Evolutionary conservation across 345 rosid species (phyloP).

Genomic region (Eucalyptus pauciflora): DNA sequence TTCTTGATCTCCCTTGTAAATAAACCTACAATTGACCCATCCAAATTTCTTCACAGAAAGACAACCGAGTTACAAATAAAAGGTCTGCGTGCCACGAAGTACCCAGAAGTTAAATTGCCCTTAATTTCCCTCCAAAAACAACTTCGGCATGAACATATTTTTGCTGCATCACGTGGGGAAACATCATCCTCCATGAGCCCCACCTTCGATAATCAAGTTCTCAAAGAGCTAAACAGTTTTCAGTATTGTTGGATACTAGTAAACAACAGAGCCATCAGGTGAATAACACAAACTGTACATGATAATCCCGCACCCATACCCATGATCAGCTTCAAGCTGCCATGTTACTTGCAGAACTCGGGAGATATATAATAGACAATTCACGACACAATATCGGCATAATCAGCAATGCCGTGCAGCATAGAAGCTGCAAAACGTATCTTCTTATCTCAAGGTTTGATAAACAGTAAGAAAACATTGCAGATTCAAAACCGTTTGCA

Average conservation of each 20-base stretch:
- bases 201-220: not conserved
- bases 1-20: not conserved
- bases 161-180: not conserved
- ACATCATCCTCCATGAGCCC: not conserved
- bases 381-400: not conserved
- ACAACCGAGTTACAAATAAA: not conserved
- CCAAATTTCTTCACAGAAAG: not conserved
- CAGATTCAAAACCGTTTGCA: not conserved
- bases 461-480: not conserved
- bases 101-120: not conserved
- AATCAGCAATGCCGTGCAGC: too few relatives aligned
- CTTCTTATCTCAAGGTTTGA: not conserved
- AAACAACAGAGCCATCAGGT: not conserved
- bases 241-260: not conserved
- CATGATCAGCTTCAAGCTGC: not conserved
- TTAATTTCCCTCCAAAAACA: not conserved
- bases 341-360: not conserved
- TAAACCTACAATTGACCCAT: not conserved
- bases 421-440: not conserved
- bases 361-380: not conserved
- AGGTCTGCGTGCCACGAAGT: not conserved
- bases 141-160: not conserved
- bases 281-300: not conserved
- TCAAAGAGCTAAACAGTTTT: not conserved
- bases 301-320: not conserved